Conservation (phyloP, 208 protist genomes). For the Leishmania guyanensis region DNA sequence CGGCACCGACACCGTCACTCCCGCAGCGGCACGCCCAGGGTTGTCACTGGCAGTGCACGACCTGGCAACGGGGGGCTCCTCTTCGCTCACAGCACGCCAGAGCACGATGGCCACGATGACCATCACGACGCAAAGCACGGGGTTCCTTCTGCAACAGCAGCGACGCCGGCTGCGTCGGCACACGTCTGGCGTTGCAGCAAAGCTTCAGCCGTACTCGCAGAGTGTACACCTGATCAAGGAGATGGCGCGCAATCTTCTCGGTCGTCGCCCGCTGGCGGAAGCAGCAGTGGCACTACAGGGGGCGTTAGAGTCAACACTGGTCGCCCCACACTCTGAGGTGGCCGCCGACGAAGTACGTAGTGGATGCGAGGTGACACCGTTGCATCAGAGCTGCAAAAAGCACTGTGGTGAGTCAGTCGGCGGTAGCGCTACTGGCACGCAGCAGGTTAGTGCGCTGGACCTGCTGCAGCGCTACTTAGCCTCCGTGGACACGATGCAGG, state of each 20-base stretch:
- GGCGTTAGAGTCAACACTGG: conserved; percentile 28
- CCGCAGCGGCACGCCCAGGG: not conserved
- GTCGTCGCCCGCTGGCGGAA: conserved; percentile 19
- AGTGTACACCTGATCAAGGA: conserved; percentile 29
- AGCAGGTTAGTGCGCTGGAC: conserved; percentile 23
- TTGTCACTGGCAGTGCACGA: conserved; percentile 18
- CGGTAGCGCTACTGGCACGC: not conserved
- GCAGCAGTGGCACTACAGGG: conserved; percentile 27
- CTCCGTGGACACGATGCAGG: not conserved
- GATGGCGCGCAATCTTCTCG: conserved; percentile 12
- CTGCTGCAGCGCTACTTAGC: conserved; percentile 32
- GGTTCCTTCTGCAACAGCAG: conserved; percentile 31
- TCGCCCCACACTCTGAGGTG: not conserved
- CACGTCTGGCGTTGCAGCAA: conserved; percentile 3
- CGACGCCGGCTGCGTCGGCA: conserved; percentile 22
- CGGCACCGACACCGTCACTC: conserved; percentile 29
- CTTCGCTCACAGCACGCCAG: conserved; percentile 8
- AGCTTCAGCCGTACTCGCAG: conserved; percentile 22
- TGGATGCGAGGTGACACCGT: not conserved
- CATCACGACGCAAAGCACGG: conserved; percentile 28
- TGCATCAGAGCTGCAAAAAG: not conserved
- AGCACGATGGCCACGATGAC: conserved; percentile 22
- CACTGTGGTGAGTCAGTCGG: not conserved
- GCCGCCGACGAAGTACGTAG: not conserved
- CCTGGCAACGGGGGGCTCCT: conserved; percentile 16